Evolutionary conservation across 257 asterid species (phyloP).

Genomic region (Solanum pinnatisectum): DNA sequence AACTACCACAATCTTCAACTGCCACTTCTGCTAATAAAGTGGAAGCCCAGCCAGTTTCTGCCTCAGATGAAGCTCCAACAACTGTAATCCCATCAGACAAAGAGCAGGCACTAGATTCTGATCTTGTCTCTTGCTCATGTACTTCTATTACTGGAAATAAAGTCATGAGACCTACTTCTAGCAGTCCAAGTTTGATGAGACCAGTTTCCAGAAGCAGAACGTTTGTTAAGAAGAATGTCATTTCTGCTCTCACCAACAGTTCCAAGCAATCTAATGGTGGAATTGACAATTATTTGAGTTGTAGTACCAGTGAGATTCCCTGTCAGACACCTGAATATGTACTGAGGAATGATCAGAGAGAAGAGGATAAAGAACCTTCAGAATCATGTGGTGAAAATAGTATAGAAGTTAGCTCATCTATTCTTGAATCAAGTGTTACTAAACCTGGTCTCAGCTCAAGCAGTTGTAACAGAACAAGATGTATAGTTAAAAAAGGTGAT

Average conservation of each 20-base stretch:
- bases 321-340: constrained; percentile 22
- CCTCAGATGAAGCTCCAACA: constrained; percentile 16
- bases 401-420: constrained; percentile 13
- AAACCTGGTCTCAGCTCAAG: constrained; percentile 13
- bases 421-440: constrained; percentile 10
- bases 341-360: constrained; percentile 10
- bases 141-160: constrained; percentile 10
- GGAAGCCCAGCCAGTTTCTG: constrained; percentile 16
- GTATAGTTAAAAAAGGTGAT: constrained; percentile 22
- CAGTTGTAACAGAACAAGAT: constrained; percentile 20
- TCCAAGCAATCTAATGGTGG: constrained; percentile 20
- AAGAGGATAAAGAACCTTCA: constrained; percentile 23
- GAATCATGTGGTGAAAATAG: constrained; percentile 19
- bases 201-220: constrained; percentile 28
- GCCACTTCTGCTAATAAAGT: constrained; percentile 6
- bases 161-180: constrained; percentile 16
- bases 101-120: constrained; percentile 15
- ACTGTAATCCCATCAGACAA: constrained; percentile 3
- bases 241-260: constrained; percentile 11
- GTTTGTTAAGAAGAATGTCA: constrained; percentile 36
- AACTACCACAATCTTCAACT: constrained; percentile 9
- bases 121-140: constrained; percentile 20
- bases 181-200: constrained; percentile 17
- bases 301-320: constrained; percentile 6
- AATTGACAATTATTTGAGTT: constrained; percentile 2